phyloP scores from a whole-genome alignment of 2,329 filamentous ascomycete genomes.

The Clarireedia monteithiana region DNA sequence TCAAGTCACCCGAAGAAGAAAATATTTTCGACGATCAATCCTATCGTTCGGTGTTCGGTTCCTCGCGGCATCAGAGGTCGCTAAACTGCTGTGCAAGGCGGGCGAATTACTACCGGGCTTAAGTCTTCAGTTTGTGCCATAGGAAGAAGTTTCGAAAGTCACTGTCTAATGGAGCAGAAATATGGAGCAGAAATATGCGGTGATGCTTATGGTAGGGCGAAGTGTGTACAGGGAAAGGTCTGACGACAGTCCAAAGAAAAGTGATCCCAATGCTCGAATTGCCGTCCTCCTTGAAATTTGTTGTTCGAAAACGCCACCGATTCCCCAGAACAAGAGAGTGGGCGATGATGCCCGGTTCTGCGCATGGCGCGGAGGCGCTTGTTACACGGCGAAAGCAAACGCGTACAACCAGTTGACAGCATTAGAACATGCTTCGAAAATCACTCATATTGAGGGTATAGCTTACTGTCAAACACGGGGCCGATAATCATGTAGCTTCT shows the following conservation, averaged over 20 bases:
- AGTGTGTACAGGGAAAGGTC: background rate
- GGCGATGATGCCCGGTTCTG: background rate
- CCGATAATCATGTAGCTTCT: background rate
- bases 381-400: background rate
- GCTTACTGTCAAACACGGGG: conserved; percentile 2
- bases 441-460: conserved; percentile 1
- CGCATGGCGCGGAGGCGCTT: background rate
- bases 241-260: too few species aligned
- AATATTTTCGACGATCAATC: conserved; percentile 1
- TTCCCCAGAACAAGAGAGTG: background rate
- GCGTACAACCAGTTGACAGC: conserved; percentile 2
- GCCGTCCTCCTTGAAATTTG: too few species aligned
- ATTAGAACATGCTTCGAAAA: background rate
- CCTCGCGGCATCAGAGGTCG: background rate
- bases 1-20: background rate
- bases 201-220: background rate
- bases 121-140: background rate
- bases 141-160: background rate
- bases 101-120: background rate
- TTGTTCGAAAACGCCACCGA: too few species aligned
- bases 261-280: too few species aligned
- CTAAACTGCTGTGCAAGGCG: background rate
- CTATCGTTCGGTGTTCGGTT: background rate
- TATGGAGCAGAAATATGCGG: too few species aligned
- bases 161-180: too few species aligned